Conservation (phyloP, 257 asterid genomes). For the Solanum chiquidenum region DNA sequence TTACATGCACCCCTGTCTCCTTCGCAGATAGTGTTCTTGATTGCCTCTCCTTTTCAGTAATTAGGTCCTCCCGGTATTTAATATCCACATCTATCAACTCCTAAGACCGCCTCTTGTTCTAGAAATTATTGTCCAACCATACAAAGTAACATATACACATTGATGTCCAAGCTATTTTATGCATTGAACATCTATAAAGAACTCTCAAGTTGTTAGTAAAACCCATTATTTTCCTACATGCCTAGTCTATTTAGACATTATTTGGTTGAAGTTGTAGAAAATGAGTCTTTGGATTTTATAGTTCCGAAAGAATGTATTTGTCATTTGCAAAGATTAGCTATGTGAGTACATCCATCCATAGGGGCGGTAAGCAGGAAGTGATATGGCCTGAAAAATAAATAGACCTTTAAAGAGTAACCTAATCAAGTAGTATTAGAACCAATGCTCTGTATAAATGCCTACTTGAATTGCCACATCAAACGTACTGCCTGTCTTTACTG, state of each 20-base stretch:
- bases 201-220: not conserved
- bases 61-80: conserved; percentile 55
- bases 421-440: not conserved
- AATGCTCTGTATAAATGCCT: not conserved
- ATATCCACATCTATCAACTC: conserved; percentile 80
- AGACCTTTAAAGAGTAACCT: not conserved
- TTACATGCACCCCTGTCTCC: conserved; percentile 30
- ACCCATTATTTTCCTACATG: not conserved
- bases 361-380: not conserved
- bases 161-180: not conserved
- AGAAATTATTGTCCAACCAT: not conserved
- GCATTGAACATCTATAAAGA: not conserved
- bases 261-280: not conserved
- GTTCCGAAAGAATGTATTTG: not conserved
- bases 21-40: conserved; percentile 16
- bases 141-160: not conserved
- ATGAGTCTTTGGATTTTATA: not conserved
- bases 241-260: not conserved
- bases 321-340: not conserved
- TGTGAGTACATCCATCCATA: not conserved
- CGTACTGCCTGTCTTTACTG: not conserved
- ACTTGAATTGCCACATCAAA: not conserved
- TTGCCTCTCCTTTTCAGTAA: conserved; percentile 52
- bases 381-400: not conserved
- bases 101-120: conserved; percentile 59